These are phyloP conservation scores for Melastoma malabathricum DNA, from an alignment of 345 rosid species.

Conservation along the genomic window DNA sequence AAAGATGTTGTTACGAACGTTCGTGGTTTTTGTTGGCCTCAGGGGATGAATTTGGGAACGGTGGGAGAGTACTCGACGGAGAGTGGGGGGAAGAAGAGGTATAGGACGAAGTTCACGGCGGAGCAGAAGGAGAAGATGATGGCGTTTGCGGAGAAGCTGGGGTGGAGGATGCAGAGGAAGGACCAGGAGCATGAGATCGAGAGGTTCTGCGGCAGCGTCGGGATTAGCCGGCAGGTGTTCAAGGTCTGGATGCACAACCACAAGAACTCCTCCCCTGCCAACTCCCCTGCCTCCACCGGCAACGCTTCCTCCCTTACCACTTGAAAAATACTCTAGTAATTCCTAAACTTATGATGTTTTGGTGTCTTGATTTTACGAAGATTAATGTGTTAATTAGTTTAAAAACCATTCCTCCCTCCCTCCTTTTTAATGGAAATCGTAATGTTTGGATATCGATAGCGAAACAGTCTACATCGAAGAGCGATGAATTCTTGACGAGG, in stretches of 20 bases:
- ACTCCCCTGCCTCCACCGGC: slow-evolving; percentile 25
- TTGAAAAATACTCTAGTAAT: background rate
- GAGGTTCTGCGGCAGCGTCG: slow-evolving; percentile 41
- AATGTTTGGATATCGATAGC: too few relatives aligned
- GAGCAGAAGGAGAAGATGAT: slow-evolving; percentile 60
- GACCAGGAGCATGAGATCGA: slow-evolving; percentile 45
- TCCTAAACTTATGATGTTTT: too few relatives aligned
- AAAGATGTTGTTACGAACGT: too few relatives aligned
- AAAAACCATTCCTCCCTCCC: too few relatives aligned
- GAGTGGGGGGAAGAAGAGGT: slow-evolving; percentile 28
- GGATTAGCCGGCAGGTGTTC: slow-evolving; percentile 43
- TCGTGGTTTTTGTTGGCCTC: too few relatives aligned
- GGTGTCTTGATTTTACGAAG: too few relatives aligned
- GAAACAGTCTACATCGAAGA: too few relatives aligned
- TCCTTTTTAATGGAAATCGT: too few relatives aligned
- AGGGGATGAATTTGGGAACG: too few relatives aligned
- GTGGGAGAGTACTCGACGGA: background rate
- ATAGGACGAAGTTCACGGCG: slow-evolving; percentile 44
- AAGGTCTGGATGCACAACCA: slow-evolving; percentile 76
- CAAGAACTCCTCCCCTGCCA: slow-evolving; percentile 27
- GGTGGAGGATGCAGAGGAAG: slow-evolving; percentile 48
- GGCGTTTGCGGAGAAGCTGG: slow-evolving; percentile 44
- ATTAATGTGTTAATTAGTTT: too few relatives aligned
- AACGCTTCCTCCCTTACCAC: slow-evolving; percentile 51
- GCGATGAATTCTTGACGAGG: too few relatives aligned